Evolutionary conservation across 768 basidiomycete genomes (phyloP).

Genomic region (Mycena polygramma): DNA sequence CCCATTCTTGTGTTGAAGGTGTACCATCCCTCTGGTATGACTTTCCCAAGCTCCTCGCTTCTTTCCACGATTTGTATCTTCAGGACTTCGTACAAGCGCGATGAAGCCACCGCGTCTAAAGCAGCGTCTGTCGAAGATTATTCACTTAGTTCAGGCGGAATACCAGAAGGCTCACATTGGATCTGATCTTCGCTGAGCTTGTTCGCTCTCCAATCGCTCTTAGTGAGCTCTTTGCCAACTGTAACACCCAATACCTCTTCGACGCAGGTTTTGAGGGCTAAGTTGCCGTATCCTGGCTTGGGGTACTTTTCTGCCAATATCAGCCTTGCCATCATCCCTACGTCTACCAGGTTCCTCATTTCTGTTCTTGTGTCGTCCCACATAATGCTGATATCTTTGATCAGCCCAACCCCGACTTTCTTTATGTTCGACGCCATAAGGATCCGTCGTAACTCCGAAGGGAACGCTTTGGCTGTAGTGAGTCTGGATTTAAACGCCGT

Average conservation of each 20-base stretch:
- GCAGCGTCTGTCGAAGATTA: neutral
- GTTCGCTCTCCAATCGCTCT: neutral
- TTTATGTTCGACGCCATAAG: neutral
- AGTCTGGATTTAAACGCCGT: too few species aligned
- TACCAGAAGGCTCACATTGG: neutral
- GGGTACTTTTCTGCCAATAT: neutral
- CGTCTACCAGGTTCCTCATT: neutral
- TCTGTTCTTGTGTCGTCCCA: neutral
- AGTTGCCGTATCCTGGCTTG: neutral
- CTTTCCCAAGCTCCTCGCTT: neutral
- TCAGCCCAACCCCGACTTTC: neutral
- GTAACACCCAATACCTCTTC: neutral
- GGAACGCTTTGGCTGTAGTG: neutral
- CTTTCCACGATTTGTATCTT: neutral
- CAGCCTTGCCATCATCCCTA: conserved; percentile 1
- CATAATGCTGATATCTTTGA: neutral
- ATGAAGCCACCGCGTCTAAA: neutral
- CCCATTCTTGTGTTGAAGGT: neutral
- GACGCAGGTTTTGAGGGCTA: neutral
- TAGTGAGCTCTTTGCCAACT: neutral
- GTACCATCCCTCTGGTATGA: neutral
- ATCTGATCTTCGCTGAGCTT: neutral
- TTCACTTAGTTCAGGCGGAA: neutral
- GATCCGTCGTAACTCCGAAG: neutral
- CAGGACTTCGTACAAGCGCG: neutral